Conservation (phyloP, 495 filamentous ascomycete species). For the Penicillium bialowiezense region DNA sequence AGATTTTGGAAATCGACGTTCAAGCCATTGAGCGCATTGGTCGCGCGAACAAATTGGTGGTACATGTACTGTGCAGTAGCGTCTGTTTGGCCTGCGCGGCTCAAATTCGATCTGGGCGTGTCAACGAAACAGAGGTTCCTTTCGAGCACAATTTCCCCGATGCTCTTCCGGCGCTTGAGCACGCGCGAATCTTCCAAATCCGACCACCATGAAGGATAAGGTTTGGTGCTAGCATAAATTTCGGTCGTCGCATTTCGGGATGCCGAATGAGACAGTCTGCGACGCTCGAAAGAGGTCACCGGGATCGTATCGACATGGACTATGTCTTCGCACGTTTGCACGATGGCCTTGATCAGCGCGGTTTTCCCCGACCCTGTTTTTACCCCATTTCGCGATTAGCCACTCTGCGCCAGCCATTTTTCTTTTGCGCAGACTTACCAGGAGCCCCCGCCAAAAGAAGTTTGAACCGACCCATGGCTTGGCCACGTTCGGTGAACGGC, state of each 20-base stretch:
- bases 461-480: constrained; percentile 81
- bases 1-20: constrained; percentile 77
- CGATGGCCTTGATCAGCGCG: constrained; percentile 86
- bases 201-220: constrained; percentile 95
- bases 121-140: constrained; percentile 95
- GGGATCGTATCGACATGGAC: constrained; percentile 85
- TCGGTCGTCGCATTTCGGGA: constrained; percentile 59
- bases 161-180: constrained; percentile 71
- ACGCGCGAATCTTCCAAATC: constrained; percentile 73
- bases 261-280: constrained; percentile 31
- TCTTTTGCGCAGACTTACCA: too few species aligned
- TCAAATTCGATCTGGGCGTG: constrained; percentile 69
- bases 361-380: constrained; percentile 73
- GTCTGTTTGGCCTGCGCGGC: constrained; percentile 64
- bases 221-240: constrained; percentile 87
- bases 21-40: constrained; percentile 52
- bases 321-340: constrained; percentile 93
- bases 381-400: too few species aligned
- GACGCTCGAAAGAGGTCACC: constrained; percentile 23
- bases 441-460: constrained; percentile 80
- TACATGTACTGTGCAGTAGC: constrained; percentile 73
- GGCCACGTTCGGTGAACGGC: constrained; percentile 87
- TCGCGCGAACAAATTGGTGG: constrained; percentile 64
- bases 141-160: constrained; percentile 80
- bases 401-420: too few species aligned